Conservation (phyloP, 345 rosid genomes). For the Gossypium anomalum region DNA sequence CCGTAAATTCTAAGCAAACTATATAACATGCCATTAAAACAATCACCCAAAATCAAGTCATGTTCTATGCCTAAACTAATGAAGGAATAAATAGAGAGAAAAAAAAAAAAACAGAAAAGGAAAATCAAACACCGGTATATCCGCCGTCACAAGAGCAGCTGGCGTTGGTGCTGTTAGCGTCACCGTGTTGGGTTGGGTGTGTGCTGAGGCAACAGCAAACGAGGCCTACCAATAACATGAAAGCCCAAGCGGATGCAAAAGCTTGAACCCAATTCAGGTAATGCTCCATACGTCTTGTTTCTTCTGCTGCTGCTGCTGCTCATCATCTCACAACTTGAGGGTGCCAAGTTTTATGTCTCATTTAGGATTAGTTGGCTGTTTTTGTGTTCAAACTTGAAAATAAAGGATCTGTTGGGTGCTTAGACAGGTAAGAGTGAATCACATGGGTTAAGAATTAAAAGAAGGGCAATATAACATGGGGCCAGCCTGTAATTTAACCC, state of each 20-base stretch:
- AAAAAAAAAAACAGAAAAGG: background rate
- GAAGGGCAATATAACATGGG: background rate
- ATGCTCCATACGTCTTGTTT: slow-evolving; percentile 39
- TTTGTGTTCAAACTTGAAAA: background rate
- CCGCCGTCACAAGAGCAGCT: slow-evolving; percentile 54
- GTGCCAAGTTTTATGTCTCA: background rate
- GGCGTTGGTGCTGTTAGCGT: slow-evolving; percentile 28
- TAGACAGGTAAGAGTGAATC: background rate
- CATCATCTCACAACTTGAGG: background rate
- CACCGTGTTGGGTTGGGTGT: slow-evolving; percentile 39
- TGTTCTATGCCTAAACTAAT: background rate
- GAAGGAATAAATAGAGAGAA: background rate
- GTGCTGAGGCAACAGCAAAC: slow-evolving; percentile 69
- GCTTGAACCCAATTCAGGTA: slow-evolving; percentile 56
- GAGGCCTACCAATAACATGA: slow-evolving; percentile 53
- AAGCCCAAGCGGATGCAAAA: slow-evolving; percentile 64
- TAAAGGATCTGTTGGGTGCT: background rate
- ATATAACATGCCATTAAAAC: background rate
- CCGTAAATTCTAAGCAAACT: background rate
- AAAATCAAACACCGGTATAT: slow-evolving; percentile 37
- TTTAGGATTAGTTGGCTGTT: background rate
- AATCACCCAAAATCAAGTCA: background rate
- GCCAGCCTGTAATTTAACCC: background rate
- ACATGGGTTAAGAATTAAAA: background rate
- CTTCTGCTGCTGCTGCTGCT: background rate